phyloP scores from a whole-genome alignment of 192 early-diverging fungal species.

The Linderina pennispora region DNA sequence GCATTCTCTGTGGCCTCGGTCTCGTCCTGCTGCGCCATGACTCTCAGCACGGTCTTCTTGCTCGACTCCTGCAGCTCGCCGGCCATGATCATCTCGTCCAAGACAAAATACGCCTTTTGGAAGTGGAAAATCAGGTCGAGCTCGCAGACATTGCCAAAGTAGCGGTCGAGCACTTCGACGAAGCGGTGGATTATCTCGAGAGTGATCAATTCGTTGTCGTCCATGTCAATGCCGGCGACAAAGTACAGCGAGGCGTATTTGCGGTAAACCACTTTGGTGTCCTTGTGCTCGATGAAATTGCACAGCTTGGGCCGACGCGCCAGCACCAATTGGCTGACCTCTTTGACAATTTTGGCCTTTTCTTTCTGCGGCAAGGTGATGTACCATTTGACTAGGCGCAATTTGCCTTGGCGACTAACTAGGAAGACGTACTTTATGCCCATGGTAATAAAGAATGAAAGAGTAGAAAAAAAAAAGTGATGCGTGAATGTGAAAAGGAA shows the following conservation, averaged over 20 bases:
- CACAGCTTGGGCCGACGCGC: conserved; percentile 90
- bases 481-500: too few relatives aligned
- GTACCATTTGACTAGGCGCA: conserved; percentile 80
- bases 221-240: conserved; percentile 85
- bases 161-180: conserved; percentile 95
- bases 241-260: conserved; percentile 96
- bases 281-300: conserved; percentile 97
- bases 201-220: conserved; percentile 92
- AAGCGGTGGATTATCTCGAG: conserved; percentile 97
- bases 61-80: conserved; percentile 94
- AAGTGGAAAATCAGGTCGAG: conserved; percentile 99
- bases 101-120: conserved; percentile 82
- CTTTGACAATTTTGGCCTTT: conserved; percentile 91
- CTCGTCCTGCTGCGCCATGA: conserved; percentile 68
- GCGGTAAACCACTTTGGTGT: conserved; percentile 75
- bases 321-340: conserved; percentile 85
- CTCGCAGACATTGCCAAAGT: conserved; percentile 94
- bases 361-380: conserved; percentile 75
- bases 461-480: too few relatives aligned
- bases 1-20: conserved; percentile 69
- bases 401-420: conserved; percentile 77
- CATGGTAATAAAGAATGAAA: too few relatives aligned
- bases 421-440: conserved; percentile 65
- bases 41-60: conserved; percentile 70
- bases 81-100: conserved; percentile 84